Conservation (phyloP, 352 stramenopile genomes). For the Phytophthora cactorum region DNA sequence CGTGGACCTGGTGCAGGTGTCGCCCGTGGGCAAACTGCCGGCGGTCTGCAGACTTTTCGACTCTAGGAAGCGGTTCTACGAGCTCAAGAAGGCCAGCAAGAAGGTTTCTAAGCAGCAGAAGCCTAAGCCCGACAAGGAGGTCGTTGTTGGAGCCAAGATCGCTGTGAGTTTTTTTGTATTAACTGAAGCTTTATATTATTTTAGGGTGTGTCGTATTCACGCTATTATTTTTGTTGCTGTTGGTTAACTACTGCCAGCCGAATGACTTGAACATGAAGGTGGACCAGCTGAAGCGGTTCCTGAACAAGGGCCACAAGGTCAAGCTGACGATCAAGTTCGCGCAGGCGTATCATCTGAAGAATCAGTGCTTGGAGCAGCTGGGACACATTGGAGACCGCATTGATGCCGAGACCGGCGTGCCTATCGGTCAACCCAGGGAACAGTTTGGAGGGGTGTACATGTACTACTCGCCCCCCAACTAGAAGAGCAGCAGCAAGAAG, state of each 20-base stretch:
- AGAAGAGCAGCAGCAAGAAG: conserved; percentile 5
- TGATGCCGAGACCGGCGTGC: conserved; percentile 41
- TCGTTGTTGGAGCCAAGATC: conserved; percentile 74
- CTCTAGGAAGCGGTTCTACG: conserved; percentile 75
- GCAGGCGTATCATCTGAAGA: conserved; percentile 65
- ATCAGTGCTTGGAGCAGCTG: conserved; percentile 53
- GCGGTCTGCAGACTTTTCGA: conserved; percentile 76
- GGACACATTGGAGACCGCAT: conserved; percentile 52
- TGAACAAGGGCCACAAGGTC: conserved; percentile 82
- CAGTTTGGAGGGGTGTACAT: conserved; percentile 70
- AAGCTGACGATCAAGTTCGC: conserved; percentile 78
- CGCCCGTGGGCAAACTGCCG: conserved; percentile 37
- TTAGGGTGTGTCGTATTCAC: not conserved
- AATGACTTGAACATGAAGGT: conserved; percentile 81
- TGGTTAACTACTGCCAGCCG: conserved; percentile 28
- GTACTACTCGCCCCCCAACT: conserved; percentile 51
- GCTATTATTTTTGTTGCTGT: not conserved
- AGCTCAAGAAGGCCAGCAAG: conserved; percentile 72
- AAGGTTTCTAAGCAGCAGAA: conserved; percentile 66
- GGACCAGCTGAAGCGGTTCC: conserved; percentile 68
- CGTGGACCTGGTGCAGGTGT: conserved; percentile 83
- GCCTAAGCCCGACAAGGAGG: conserved; percentile 76
- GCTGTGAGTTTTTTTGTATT: conserved; percentile 48
- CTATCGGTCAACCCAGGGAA: conserved; percentile 40
- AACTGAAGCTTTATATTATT: not conserved